Evolutionary conservation across 2,329 filamentous ascomycete genomes (phyloP).

Genomic region (Fusarium chlamydosporum): DNA sequence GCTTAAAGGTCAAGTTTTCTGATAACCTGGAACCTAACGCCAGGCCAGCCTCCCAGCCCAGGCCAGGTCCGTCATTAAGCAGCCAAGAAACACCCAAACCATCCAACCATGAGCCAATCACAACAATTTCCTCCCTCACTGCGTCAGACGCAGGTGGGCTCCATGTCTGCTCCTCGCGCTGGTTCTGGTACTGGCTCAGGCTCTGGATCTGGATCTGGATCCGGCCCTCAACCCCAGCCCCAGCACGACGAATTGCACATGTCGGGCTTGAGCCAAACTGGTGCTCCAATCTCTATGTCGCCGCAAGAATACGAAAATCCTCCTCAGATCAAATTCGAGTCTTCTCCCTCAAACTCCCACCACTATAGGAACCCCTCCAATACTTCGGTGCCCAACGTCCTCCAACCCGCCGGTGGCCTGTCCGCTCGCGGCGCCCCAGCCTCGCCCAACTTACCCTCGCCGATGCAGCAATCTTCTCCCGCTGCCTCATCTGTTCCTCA

Average conservation of each 20-base stretch:
- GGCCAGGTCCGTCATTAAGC: conserved; percentile 32
- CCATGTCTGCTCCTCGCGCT: conserved; percentile 39
- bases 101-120: conserved; percentile 58
- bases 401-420: conserved; percentile 68
- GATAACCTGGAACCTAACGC: conserved; percentile 10
- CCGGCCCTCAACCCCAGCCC: conserved; percentile 43
- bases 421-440: conserved; percentile 54
- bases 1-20: conserved; percentile 10
- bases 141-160: conserved; percentile 49
- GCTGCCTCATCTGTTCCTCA: conserved; percentile 51
- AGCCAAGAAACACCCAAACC: conserved; percentile 33
- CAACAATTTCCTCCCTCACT: conserved; percentile 55
- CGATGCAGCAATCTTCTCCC: conserved; percentile 61
- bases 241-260: conserved; percentile 70
- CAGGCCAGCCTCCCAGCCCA: conserved; percentile 30
- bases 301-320: conserved; percentile 67
- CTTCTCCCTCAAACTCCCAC: conserved; percentile 58
- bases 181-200: conserved; percentile 24
- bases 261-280: conserved; percentile 59
- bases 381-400: conserved; percentile 68
- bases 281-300: conserved; percentile 55
- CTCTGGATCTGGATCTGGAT: conserved; percentile 43
- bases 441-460: conserved; percentile 61
- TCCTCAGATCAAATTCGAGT: conserved; percentile 67
- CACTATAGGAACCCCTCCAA: conserved; percentile 59